These are phyloP conservation scores for Cryptococcus amylolentus DNA, from an alignment of 1,284 basidiomycete species.

Conservation along the genomic window DNA sequence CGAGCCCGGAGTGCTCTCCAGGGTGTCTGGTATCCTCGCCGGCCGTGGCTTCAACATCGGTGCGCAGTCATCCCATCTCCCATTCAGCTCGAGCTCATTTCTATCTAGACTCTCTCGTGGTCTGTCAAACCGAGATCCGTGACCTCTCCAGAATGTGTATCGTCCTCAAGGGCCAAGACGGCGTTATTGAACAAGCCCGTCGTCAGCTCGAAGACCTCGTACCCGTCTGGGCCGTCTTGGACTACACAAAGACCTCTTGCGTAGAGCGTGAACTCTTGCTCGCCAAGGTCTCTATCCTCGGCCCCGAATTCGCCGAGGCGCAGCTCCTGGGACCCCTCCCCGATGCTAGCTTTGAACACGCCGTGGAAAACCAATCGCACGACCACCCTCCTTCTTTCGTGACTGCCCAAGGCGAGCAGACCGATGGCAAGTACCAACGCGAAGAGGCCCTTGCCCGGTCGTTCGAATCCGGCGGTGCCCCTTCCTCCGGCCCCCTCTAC, in stretches of 20 bases:
- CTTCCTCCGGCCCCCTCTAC: slow-evolving; percentile 34
- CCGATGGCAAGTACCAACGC: slow-evolving; percentile 59
- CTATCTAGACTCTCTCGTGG: slow-evolving; percentile 81
- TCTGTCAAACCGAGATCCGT: slow-evolving; percentile 95
- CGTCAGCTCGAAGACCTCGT: slow-evolving; percentile 92
- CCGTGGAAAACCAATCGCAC: slow-evolving; percentile 23
- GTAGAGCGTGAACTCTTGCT: slow-evolving; percentile 85
- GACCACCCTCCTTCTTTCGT: slow-evolving; percentile 33
- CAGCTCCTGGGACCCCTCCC: slow-evolving; percentile 58
- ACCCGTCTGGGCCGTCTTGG: slow-evolving; percentile 94
- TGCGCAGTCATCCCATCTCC: slow-evolving; percentile 22
- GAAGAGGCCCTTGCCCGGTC: slow-evolving; percentile 68
- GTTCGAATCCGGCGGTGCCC: slow-evolving; percentile 58
- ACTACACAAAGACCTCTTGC: slow-evolving; percentile 86
- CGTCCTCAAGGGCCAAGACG: slow-evolving; percentile 93
- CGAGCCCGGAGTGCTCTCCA: slow-evolving; percentile 96
- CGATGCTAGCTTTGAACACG: slow-evolving; percentile 57
- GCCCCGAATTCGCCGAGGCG: slow-evolving; percentile 95
- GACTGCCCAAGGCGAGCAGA: slow-evolving; percentile 20
- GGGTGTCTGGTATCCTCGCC: slow-evolving; percentile 95
- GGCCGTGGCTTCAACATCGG: slow-evolving; percentile 95
- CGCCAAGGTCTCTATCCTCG: slow-evolving; percentile 91
- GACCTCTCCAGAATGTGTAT: slow-evolving; percentile 99
- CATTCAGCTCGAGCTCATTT: background rate
- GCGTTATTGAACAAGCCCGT: slow-evolving; percentile 93